Evolutionary conservation across 1,284 basidiomycete species (phyloP).

Genomic region (Malassezia caprae): DNA sequence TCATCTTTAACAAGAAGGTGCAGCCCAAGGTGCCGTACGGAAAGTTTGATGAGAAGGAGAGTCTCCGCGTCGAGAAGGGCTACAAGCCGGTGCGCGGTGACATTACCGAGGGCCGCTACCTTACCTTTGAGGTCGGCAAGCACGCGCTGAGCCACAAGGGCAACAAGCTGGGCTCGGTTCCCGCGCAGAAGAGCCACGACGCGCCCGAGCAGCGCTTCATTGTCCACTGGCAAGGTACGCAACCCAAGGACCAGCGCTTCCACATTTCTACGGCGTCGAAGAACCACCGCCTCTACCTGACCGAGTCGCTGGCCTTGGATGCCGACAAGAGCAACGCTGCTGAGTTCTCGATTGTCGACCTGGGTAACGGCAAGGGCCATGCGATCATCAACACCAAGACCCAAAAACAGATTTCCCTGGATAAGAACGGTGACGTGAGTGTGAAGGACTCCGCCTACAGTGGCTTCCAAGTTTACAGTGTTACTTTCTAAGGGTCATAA

Average conservation of each 20-base stretch:
- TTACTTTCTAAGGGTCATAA: slow-evolving; percentile 1
- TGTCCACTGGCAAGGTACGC: slow-evolving; percentile 11
- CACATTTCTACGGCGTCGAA: slow-evolving; percentile 3
- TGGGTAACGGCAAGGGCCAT: slow-evolving; percentile 18
- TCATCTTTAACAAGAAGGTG: not conserved
- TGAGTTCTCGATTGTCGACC: slow-evolving; percentile 10
- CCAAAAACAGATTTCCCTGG: slow-evolving; percentile 2
- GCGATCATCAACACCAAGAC: slow-evolving; percentile 1
- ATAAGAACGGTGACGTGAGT: not conserved
- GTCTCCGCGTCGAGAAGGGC: slow-evolving; percentile 21
- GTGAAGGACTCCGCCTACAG: not conserved
- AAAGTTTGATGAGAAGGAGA: not conserved
- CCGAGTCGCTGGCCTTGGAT: not conserved
- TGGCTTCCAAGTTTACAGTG: slow-evolving; percentile 9
- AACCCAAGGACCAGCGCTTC: slow-evolving; percentile 14
- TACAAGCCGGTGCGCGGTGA: slow-evolving; percentile 29
- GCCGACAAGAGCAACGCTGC: slow-evolving; percentile 8
- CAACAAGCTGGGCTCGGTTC: not conserved
- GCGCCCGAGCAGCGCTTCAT: slow-evolving; percentile 11
- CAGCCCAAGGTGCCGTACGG: slow-evolving; percentile 17
- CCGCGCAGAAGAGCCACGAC: not conserved
- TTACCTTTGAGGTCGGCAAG: slow-evolving; percentile 22
- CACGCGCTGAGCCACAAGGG: slow-evolving; percentile 17
- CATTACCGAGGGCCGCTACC: slow-evolving; percentile 33
- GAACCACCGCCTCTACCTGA: slow-evolving; percentile 10